phyloP scores from a whole-genome alignment of 139 green algal species.

The Desmodesmus armatus region DNA sequence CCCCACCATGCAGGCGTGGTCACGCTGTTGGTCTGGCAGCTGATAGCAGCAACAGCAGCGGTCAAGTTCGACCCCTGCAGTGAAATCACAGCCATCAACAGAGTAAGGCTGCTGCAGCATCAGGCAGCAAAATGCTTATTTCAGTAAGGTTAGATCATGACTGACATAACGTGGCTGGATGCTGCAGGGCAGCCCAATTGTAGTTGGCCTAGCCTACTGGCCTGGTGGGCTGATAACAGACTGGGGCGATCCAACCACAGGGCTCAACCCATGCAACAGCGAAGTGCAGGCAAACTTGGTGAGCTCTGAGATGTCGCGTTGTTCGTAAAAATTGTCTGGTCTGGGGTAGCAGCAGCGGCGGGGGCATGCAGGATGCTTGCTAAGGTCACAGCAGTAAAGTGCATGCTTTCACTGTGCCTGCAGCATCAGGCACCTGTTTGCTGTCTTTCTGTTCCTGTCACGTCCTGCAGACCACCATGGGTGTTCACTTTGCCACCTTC shows the following conservation, averaged over 20 bases:
- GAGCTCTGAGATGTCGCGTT: background rate
- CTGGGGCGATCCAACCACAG: constrained; percentile 22
- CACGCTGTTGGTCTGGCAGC: background rate
- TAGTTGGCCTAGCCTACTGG: constrained; percentile 39
- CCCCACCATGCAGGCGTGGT: background rate
- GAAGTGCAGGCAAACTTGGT: constrained; percentile 40
- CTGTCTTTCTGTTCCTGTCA: background rate
- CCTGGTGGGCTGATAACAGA: constrained; percentile 29
- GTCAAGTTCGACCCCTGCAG: constrained; percentile 32
- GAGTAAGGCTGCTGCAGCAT: background rate
- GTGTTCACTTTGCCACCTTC: constrained; percentile 40
- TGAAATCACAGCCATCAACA: background rate
- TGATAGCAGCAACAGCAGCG: background rate
- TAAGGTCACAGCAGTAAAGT: background rate
- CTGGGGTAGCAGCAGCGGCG: background rate
- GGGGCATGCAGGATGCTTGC: background rate
- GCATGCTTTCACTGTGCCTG: background rate
- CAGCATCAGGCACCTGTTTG: background rate
- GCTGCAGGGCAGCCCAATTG: constrained; percentile 2
- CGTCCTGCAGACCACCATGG: constrained; percentile 7
- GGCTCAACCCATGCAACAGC: constrained; percentile 46
- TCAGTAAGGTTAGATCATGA: too few species aligned
- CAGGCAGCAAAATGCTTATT: background rate
- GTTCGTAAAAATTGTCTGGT: background rate
- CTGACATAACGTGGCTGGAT: too few species aligned